Conservation (phyloP, 768 basidiomycete genomes). For the Termitomyces sp. region DNA sequence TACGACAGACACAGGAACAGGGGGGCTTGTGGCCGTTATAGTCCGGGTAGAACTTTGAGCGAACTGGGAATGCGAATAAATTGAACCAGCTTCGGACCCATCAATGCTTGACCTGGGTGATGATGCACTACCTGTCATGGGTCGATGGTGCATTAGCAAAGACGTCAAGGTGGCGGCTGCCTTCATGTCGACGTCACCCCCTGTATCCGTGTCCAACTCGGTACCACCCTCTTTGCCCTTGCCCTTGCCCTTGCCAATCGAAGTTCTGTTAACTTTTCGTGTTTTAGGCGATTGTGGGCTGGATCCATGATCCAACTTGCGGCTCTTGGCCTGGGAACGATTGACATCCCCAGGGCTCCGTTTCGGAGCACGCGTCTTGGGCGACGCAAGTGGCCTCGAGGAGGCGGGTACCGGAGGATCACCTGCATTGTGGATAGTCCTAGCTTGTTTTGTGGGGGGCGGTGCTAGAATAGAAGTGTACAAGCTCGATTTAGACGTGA, state of each 20-base stretch:
- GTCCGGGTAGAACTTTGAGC: conserved; percentile 64
- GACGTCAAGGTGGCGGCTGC: conserved; percentile 79
- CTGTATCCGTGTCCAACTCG: conserved; percentile 29
- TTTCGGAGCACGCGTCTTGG: conserved; percentile 35
- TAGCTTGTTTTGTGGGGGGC: conserved; percentile 69
- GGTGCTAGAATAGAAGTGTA: conserved; percentile 74
- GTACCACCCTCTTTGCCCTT: conserved; percentile 22
- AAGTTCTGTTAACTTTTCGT: conserved; percentile 35
- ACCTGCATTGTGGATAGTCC: conserved; percentile 71
- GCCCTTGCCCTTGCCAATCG: conserved; percentile 45
- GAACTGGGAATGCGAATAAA: conserved; percentile 58
- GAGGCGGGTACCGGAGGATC: conserved; percentile 65
- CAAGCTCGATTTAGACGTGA: conserved; percentile 42
- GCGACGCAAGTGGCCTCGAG: conserved; percentile 38
- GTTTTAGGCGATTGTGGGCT: conserved; percentile 34
- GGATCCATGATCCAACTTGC: conserved; percentile 22
- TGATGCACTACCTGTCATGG: conserved; percentile 52
- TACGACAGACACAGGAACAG: conserved; percentile 31
- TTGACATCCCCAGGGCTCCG: conserved; percentile 43
- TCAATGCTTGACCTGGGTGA: conserved; percentile 73
- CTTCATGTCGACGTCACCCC: conserved; percentile 72
- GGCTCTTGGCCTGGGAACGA: conserved; percentile 40
- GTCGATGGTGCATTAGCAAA: conserved; percentile 59
- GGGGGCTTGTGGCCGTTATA: conserved; percentile 33
- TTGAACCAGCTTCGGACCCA: conserved; percentile 61